A percentile compares a stretch with the other conserved stretches of the same genome.
Evolutionary conservation across 2,329 filamentous ascomycete species (phyloP).

Genomic region (Curvularia eragrostidis): DNA sequence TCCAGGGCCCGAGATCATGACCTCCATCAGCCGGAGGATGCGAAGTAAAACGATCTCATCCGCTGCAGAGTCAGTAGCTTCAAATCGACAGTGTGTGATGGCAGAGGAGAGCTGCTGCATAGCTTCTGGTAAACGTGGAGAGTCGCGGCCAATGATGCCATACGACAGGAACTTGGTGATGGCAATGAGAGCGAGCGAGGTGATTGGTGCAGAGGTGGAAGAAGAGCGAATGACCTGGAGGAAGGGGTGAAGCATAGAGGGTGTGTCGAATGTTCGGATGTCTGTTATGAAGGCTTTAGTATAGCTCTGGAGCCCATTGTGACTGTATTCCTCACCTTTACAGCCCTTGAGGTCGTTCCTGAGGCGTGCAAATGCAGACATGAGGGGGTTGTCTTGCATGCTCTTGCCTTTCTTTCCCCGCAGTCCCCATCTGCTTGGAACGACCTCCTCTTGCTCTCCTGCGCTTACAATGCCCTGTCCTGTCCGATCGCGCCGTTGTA

Average conservation of each 20-base stretch:
- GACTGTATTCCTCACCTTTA: conserved; percentile 64
- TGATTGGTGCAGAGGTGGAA: conserved; percentile 94
- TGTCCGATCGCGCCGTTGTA: conserved; percentile 45
- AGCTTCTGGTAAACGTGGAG: conserved; percentile 84
- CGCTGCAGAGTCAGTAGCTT: conserved; percentile 91
- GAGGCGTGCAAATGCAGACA: conserved; percentile 90
- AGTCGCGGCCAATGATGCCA: conserved; percentile 82
- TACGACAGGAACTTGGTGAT: conserved; percentile 98
- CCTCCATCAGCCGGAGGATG: conserved; percentile 97
- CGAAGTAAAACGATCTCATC: conserved; percentile 94
- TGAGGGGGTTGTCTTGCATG: conserved; percentile 96
- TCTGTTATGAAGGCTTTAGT: conserved; percentile 59
- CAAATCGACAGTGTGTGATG: conserved; percentile 96
- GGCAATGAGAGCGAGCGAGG: conserved; percentile 88
- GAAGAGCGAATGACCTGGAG: conserved; percentile 96
- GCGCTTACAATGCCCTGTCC: conserved; percentile 45
- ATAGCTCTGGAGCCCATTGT: conserved; percentile 8
- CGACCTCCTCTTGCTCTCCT: conserved; percentile 59
- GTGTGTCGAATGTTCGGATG: conserved; percentile 86
- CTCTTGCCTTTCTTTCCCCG: conserved; percentile 95
- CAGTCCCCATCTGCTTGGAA: conserved; percentile 88
- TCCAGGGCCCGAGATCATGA: conserved; percentile 92
- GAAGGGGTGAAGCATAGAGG: conserved; percentile 88
- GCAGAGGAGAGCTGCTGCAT: conserved; percentile 96
- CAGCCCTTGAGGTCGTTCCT: conserved; percentile 86